A percentile compares a stretch with the other conserved stretches of the same genome.
These are phyloP conservation scores for Starmera stellimalicola DNA, from an alignment of 1,139 yeast species.

Conservation along the genomic window DNA sequence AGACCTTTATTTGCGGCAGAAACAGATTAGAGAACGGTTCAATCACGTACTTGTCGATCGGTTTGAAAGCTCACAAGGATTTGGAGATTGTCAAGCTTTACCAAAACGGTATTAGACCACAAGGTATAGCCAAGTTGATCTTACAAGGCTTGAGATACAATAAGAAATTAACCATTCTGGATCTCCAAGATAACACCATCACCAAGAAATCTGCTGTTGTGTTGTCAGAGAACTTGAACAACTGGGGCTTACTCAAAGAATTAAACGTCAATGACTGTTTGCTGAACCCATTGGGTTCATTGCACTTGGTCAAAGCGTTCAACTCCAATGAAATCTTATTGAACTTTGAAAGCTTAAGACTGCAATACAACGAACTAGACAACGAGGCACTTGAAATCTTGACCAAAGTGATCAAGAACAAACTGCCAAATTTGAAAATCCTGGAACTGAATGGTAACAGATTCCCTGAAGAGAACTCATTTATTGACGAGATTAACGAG, in stretches of 20 bases:
- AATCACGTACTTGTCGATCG: conserved; percentile 63
- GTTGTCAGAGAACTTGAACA: conserved; percentile 46
- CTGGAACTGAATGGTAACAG: conserved; percentile 91
- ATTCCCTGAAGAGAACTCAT: conserved; percentile 67
- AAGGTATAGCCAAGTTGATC: conserved; percentile 72
- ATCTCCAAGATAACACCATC: conserved; percentile 91
- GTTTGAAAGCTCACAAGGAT: conserved; percentile 59
- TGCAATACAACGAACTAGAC: conserved; percentile 88
- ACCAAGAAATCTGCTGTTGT: conserved; percentile 77
- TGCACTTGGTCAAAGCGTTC: conserved; percentile 40
- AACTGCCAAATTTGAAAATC: conserved; percentile 49
- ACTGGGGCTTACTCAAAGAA: conserved; percentile 57
- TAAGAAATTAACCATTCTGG: conserved; percentile 55
- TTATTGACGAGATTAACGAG: conserved; percentile 43
- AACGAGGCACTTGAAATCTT: conserved; percentile 51
- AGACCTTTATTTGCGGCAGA: conserved; percentile 91
- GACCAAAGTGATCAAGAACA: conserved; percentile 39
- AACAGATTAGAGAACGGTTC: conserved; percentile 95
- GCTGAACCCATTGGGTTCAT: conserved; percentile 68
- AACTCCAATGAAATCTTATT: conserved; percentile 27
- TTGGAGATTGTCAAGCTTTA: conserved; percentile 71
- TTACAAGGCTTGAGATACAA: conserved; percentile 61
- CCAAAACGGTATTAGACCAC: conserved; percentile 95
- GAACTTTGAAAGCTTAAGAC: conserved; percentile 48
- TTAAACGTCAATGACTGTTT: conserved; percentile 85